Percentiles rank a stretch among this genome's conserved stretches.
phyloP scores from a whole-genome alignment of 2,329 filamentous ascomycete species.

The Monosporascus sp. region DNA sequence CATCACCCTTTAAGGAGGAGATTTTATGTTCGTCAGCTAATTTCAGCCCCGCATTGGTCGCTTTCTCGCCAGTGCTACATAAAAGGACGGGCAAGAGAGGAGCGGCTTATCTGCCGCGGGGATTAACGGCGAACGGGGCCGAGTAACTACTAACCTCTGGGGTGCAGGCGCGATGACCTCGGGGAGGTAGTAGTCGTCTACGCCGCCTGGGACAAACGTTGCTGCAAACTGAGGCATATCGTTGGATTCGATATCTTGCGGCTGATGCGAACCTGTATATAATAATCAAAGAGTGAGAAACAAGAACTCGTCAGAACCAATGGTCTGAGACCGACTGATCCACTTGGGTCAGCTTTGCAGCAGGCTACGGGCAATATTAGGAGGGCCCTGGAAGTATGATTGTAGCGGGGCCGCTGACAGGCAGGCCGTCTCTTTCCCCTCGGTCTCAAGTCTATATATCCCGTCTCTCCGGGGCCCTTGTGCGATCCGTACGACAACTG shows the following conservation, averaged over 20 bases:
- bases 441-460: background rate
- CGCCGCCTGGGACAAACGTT: slow-evolving; percentile 53
- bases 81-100: background rate
- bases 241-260: slow-evolving; percentile 28
- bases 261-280: slow-evolving; percentile 24
- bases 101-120: background rate
- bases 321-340: slow-evolving; percentile 3
- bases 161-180: slow-evolving; percentile 53
- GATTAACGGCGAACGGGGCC: background rate
- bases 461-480: background rate
- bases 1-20: slow-evolving; percentile 63
- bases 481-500: background rate
- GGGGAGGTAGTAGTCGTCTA: slow-evolving; percentile 57
- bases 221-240: slow-evolving; percentile 46
- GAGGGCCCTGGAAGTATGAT: background rate
- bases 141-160: slow-evolving; percentile 43
- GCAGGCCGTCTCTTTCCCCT: background rate
- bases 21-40: background rate
- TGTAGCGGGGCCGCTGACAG: background rate
- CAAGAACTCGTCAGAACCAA: slow-evolving; percentile 14
- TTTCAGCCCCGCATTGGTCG: background rate
- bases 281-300: slow-evolving; percentile 17
- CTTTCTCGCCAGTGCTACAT: background rate
- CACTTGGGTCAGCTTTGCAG: slow-evolving; percentile 7
- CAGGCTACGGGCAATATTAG: background rate